Evolutionary conservation across 768 basidiomycete genomes (phyloP).

Genomic region (Leucocoprinus sp.): DNA sequence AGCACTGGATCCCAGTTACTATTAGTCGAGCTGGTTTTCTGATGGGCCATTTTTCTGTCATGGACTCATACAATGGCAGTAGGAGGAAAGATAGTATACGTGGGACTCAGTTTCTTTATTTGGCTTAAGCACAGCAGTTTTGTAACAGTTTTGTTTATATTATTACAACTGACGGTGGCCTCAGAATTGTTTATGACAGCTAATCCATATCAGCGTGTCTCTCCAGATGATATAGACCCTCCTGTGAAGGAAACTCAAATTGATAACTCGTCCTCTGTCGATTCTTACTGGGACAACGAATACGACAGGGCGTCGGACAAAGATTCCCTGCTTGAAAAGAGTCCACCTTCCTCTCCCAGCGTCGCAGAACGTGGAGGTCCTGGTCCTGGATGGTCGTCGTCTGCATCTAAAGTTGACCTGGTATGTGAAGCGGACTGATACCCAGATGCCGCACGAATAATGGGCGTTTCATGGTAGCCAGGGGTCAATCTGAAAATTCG

Average conservation of each 20-base stretch:
- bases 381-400: constrained; percentile 15
- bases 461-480: background rate
- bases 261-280: background rate
- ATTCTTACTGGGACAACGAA: constrained; percentile 69
- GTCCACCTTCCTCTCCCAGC: constrained; percentile 18
- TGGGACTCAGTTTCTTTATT: constrained; percentile 4
- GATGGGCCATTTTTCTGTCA: constrained; percentile 26
- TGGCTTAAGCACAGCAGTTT: constrained; percentile 14
- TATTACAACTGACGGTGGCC: constrained; percentile 3
- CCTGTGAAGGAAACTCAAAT: constrained; percentile 5
- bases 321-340: constrained; percentile 51
- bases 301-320: constrained; percentile 78
- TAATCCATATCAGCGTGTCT: constrained; percentile 2
- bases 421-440: background rate
- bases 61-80: constrained; percentile 8
- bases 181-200: too few species aligned
- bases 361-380: constrained; percentile 24
- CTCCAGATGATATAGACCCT: constrained; percentile 5
- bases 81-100: background rate
- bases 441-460: background rate
- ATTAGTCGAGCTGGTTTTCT: constrained; percentile 24
- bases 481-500: constrained; percentile 42
- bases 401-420: constrained; percentile 1
- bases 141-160: background rate
- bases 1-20: constrained; percentile 85